Evolutionary conservation across 768 basidiomycete genomes (phyloP).

Genomic region (Pisolithus sp.): DNA sequence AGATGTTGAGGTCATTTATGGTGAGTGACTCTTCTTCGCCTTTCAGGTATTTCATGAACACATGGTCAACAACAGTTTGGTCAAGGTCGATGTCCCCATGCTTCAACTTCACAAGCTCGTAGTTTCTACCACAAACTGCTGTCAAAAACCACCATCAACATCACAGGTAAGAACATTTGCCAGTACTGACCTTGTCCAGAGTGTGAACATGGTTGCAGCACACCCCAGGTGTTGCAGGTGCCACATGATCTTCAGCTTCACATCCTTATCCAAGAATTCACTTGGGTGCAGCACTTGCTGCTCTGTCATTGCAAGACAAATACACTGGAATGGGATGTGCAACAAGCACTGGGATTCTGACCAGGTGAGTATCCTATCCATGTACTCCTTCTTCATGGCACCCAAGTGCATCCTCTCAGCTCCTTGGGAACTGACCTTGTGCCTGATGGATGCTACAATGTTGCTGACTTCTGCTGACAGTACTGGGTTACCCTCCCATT

Average conservation of each 20-base stretch:
- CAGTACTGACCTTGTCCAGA: not conserved
- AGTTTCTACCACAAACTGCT: conserved; percentile 16
- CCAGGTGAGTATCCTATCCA: not conserved
- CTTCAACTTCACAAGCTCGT: conserved; percentile 24
- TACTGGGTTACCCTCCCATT: conserved; percentile 26
- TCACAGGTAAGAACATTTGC: too few relatives aligned
- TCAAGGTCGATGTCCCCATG: conserved; percentile 13
- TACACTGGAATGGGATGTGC: not conserved
- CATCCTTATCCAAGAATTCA: not conserved
- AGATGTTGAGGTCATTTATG: conserved; percentile 5
- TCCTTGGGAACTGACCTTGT: conserved; percentile 11
- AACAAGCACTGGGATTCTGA: not conserved
- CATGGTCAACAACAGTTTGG: not conserved
- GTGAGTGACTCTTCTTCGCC: not conserved
- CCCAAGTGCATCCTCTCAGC: too few relatives aligned
- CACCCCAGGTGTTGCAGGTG: not conserved
- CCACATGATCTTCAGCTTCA: not conserved
- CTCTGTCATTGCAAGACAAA: not conserved
- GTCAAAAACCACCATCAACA: not conserved
- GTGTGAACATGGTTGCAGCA: not conserved
- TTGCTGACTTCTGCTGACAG: conserved; percentile 15
- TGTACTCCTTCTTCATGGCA: too few relatives aligned
- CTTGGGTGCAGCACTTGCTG: too few relatives aligned
- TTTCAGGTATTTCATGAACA: conserved; percentile 3
- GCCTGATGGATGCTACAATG: conserved; percentile 21